Conservation (phyloP, 1,284 basidiomycete species). For the Rhodotorula sp. region DNA sequence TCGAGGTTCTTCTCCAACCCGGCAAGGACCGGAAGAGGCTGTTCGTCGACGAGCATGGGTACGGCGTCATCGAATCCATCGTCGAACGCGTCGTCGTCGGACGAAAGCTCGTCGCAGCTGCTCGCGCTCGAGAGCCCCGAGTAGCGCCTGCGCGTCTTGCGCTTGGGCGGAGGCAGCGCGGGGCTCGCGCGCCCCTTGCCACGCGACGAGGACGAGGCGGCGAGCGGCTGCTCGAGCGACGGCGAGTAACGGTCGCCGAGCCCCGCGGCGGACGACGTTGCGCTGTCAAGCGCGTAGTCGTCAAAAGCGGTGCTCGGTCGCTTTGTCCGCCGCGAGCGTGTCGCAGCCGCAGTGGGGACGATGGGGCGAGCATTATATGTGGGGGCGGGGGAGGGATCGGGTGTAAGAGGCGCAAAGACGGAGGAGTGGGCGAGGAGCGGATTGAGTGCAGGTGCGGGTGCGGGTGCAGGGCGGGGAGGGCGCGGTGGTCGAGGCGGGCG, state of each 20-base stretch:
- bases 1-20: constrained; percentile 31
- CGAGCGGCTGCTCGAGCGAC: background rate
- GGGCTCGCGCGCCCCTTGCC: background rate
- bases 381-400: background rate
- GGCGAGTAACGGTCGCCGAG: constrained; percentile 7
- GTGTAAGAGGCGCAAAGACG: background rate
- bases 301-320: constrained; percentile 22
- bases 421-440: background rate
- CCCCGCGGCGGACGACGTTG: background rate
- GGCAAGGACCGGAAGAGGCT: constrained; percentile 29
- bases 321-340: constrained; percentile 16
- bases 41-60: constrained; percentile 3
- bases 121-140: constrained; percentile 20
- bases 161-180: background rate
- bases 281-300: constrained; percentile 23
- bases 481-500: background rate
- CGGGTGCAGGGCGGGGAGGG: too few species aligned
- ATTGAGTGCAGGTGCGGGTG: too few species aligned
- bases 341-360: background rate
- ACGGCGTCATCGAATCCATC: background rate
- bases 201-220: background rate
- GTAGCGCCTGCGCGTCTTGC: background rate
- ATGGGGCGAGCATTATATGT: background rate
- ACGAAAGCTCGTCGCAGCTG: constrained; percentile 10
- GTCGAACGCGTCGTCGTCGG: constrained; percentile 1